Percentiles rank a stretch among this genome's conserved stretches.
Conservation (phyloP, 2,329 filamentous ascomycete genomes). For the Exophiala calicioides region DNA sequence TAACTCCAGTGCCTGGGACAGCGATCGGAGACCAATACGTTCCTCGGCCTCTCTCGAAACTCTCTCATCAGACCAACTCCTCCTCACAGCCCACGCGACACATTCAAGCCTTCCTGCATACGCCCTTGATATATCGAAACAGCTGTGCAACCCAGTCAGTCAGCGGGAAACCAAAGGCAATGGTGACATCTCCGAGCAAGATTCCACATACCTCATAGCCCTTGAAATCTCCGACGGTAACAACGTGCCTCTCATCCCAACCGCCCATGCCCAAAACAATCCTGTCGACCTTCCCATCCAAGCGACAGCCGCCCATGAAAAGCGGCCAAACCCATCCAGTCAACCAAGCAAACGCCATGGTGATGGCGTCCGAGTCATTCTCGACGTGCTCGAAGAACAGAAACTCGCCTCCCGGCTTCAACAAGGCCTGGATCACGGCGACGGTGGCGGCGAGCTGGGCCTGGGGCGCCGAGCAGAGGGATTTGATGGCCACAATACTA, state of each 20-base stretch:
- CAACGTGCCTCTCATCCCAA: constrained; percentile 20
- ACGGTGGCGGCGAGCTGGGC: constrained; percentile 22
- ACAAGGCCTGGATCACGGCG: constrained; percentile 44
- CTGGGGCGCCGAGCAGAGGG: constrained; percentile 40
- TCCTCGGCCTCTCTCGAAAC: too few species aligned
- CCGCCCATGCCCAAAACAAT: constrained; percentile 24
- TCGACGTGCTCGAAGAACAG: constrained; percentile 50
- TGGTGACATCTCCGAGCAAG: background rate
- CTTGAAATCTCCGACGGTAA: constrained; percentile 22
- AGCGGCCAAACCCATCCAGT: constrained; percentile 28
- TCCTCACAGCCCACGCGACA: too few species aligned
- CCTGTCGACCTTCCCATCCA: constrained; percentile 27
- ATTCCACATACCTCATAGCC: constrained; percentile 19
- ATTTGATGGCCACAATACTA: constrained; percentile 46
- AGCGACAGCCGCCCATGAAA: constrained; percentile 29
- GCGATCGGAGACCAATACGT: too few species aligned
- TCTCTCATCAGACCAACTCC: too few species aligned
- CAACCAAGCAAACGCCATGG: constrained; percentile 25
- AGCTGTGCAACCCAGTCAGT: constrained; percentile 6
- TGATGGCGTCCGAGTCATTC: constrained; percentile 22
- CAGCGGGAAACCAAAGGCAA: background rate
- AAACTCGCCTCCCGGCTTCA: constrained; percentile 50
- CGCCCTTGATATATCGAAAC: constrained; percentile 25
- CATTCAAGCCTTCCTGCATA: constrained; percentile 20
- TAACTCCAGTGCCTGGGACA: too few species aligned